phyloP scores from a whole-genome alignment of 257 asterid genomes.

The Fraxinus pennsylvanica region DNA sequence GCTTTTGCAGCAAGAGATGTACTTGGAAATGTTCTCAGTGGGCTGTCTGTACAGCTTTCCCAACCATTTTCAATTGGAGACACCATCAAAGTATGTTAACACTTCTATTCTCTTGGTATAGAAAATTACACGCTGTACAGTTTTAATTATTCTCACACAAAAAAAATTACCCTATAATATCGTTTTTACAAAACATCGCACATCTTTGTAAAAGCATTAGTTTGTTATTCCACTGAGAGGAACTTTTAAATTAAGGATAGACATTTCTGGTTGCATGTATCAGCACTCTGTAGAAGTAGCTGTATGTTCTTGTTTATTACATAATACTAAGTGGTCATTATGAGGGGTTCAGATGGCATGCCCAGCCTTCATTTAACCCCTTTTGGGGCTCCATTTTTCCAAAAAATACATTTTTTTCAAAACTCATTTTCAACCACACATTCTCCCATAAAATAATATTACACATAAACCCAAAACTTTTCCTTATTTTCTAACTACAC shows the following conservation, averaged over 20 bases:
- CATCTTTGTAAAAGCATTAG: background rate
- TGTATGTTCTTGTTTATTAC: background rate
- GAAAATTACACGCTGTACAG: background rate
- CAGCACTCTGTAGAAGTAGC: background rate
- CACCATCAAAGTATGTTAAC: slow-evolving; percentile 66
- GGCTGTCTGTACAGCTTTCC: slow-evolving; percentile 72
- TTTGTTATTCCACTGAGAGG: background rate
- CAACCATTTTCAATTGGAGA: slow-evolving; percentile 89
- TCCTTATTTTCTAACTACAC: too few species aligned
- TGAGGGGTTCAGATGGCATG: background rate
- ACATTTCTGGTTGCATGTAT: background rate
- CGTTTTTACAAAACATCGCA: background rate
- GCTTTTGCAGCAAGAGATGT: slow-evolving; percentile 93
- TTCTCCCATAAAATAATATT: too few species aligned
- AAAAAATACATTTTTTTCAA: background rate
- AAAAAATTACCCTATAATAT: background rate
- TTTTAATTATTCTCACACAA: background rate
- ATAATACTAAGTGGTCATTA: background rate
- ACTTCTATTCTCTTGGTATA: background rate
- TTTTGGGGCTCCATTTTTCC: too few species aligned
- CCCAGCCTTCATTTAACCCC: background rate
- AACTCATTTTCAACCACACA: background rate
- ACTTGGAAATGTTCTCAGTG: slow-evolving; percentile 91
- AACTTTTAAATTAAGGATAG: background rate
- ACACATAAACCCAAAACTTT: too few species aligned